These are phyloP conservation scores for Pachysandra terminalis DNA, from an alignment of 164 flowering plant species.

Conservation along the genomic window DNA sequence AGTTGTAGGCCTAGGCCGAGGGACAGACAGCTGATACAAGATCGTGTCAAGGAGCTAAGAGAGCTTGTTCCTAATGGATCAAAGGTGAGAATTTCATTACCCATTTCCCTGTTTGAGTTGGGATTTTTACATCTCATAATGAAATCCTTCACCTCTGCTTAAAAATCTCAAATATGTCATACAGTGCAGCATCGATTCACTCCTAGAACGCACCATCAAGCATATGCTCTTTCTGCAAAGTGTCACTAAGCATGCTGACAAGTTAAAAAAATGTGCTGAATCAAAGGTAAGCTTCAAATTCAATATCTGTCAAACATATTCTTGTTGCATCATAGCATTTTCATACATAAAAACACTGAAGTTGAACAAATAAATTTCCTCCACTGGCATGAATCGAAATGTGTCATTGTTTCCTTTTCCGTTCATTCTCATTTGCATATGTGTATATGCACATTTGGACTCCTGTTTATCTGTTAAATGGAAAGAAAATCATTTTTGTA, in stretches of 20 bases:
- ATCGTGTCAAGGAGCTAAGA: constrained; percentile 81
- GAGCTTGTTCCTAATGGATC: constrained; percentile 83
- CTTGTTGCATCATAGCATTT: not conserved
- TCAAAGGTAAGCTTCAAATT: constrained; percentile 38
- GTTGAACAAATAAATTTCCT: too few relatives aligned
- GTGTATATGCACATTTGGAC: too few relatives aligned
- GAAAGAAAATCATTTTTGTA: too few relatives aligned
- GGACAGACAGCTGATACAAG: constrained; percentile 84
- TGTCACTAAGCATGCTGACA: constrained; percentile 65
- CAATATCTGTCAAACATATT: not conserved
- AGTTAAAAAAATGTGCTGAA: constrained; percentile 47
- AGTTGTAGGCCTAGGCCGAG: constrained; percentile 73
- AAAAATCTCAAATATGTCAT: constrained; percentile 13
- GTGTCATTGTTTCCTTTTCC: too few relatives aligned
- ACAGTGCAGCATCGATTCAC: constrained; percentile 91
- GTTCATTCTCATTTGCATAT: too few relatives aligned
- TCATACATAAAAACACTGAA: not conserved
- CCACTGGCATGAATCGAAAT: too few relatives aligned
- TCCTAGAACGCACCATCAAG: constrained; percentile 78
- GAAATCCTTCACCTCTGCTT: constrained; percentile 6
- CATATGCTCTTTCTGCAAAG: constrained; percentile 76
- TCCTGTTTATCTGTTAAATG: too few relatives aligned
- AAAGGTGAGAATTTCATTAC: constrained; percentile 42
- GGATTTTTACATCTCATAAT: not conserved
- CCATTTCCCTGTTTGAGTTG: not conserved